Percentiles rank a stretch among this genome's conserved stretches.
phyloP scores from a whole-genome alignment of 2,329 filamentous ascomycete genomes.

The Pezicula carpinea region DNA sequence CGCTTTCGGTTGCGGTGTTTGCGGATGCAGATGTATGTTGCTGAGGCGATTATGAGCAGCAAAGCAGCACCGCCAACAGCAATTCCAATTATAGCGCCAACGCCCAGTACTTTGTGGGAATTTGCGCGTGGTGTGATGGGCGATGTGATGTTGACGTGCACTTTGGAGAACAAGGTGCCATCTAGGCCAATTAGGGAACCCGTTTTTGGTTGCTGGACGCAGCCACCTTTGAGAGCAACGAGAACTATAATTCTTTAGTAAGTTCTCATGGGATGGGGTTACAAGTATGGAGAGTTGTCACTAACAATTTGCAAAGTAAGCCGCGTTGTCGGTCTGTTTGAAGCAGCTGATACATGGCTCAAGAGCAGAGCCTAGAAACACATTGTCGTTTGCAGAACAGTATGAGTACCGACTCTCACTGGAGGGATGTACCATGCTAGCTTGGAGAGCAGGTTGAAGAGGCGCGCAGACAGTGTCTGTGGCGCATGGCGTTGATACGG shows the following conservation, averaged over 20 bases:
- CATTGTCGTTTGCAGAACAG: conserved; percentile 18
- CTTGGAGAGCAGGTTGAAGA: conserved; percentile 18
- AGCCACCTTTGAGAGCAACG: conserved; percentile 22
- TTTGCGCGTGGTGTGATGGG: conserved; percentile 10
- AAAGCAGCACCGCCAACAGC: conserved; percentile 14
- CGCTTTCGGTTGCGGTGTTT: conserved; percentile 9
- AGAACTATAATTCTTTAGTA: conserved; percentile 16
- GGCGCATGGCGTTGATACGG: conserved; percentile 19
- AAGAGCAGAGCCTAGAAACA: conserved; percentile 9
- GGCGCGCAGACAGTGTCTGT: conserved; percentile 18
- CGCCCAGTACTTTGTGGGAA: conserved; percentile 10
- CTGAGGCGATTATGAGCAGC: conserved; percentile 8
- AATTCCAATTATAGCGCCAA: conserved; percentile 22
- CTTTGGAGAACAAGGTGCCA: conserved; percentile 20
- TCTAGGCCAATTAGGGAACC: conserved; percentile 20
- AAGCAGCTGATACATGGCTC: conserved; percentile 13
- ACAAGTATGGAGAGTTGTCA: background rate
- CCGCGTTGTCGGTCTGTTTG: conserved; percentile 1
- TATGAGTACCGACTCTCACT: conserved; percentile 22
- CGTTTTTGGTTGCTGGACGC: conserved; percentile 17
- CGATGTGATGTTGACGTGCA: conserved; percentile 16
- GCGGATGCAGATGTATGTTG: conserved; percentile 13
- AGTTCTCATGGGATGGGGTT: background rate
- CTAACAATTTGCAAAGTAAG: conserved; percentile 19
- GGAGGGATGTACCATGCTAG: conserved; percentile 16